Base-by-base conservation (phyloP, 2,329 filamentous ascomycete species). In the Canariomyces notabilis region DNA sequence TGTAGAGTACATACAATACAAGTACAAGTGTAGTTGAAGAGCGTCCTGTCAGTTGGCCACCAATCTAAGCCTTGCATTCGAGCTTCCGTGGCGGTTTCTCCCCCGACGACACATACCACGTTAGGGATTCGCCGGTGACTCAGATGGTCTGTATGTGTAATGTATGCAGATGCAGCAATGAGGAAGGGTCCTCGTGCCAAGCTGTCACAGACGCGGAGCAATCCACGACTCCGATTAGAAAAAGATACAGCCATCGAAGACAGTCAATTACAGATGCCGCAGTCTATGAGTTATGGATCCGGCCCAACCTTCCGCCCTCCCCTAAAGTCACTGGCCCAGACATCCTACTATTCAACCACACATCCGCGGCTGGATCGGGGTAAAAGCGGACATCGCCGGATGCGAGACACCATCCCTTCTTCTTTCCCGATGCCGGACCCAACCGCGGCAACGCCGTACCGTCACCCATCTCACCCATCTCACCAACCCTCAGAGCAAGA, bases 371-470 rank as follows among this genome's bases (percentile, higher is more conserved):
- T 11, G 26, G 26, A n/a, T n/a, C 4, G 26, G 26, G 26, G 26
- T 8, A 9, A 35, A 19, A 5, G 15, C 6, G 16, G 6, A 6
- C 31, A 33, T 12, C 12, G 14, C 14, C 4, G 16, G 16, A n/a
- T 4, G 14, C 14, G 31, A 7, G 33, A 19, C 4, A 33, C 26
- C 19, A 19, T 5, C 37, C 8, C 18, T n/a, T 34, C 12, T 15
- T 5, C 5, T 16, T 32, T 18, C 22, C 19, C 5, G 15, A 8
- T 8, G 21, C 44, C 20, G 3, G 19, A 36, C 29, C 39, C 16
- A 15, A 31, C 35, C 39, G 23, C 26, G 40, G 38, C 42, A 50
- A 53, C 41, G 36, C 50, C 48, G 40, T 40, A 36, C 40, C 31
- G 20, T 46, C 20, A 38, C 36, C 42, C 46, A 29, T 8, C 33